Evolutionary conservation across 2,329 filamentous ascomycete species (phyloP).

Genomic region (Beauveria scarabaeidicola): DNA sequence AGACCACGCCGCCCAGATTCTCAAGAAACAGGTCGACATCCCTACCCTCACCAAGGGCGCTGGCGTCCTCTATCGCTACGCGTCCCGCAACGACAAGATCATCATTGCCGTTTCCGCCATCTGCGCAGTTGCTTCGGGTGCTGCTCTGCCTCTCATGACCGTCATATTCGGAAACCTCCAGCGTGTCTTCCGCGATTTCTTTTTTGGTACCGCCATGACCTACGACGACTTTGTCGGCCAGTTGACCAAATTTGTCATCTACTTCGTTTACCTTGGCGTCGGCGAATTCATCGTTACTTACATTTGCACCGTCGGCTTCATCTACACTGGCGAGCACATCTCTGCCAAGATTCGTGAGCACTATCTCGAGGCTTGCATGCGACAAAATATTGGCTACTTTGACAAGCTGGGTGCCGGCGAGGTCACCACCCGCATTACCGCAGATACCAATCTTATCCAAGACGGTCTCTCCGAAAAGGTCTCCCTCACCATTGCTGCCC

Average conservation of each 20-base stretch:
- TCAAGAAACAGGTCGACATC: slow-evolving; percentile 60
- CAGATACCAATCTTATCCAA: slow-evolving; percentile 88
- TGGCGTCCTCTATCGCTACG: slow-evolving; percentile 60
- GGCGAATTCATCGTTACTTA: slow-evolving; percentile 73
- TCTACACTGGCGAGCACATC: slow-evolving; percentile 76
- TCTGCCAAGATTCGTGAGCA: slow-evolving; percentile 70
- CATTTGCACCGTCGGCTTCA: slow-evolving; percentile 77
- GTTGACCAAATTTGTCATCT: slow-evolving; percentile 59
- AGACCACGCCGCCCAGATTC: slow-evolving; percentile 54
- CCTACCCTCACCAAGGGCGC: slow-evolving; percentile 57
- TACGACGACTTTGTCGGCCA: slow-evolving; percentile 50
- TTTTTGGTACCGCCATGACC: slow-evolving; percentile 35
- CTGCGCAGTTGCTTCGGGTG: slow-evolving; percentile 62
- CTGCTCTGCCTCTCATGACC: slow-evolving; percentile 72
- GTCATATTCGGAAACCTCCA: slow-evolving; percentile 72
- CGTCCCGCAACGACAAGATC: slow-evolving; percentile 53
- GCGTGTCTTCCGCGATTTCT: slow-evolving; percentile 59
- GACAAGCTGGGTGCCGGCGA: slow-evolving; percentile 90
- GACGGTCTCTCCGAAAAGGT: slow-evolving; percentile 91
- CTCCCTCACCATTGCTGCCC: slow-evolving; percentile 62
- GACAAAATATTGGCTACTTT: slow-evolving; percentile 86
- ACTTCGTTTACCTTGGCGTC: slow-evolving; percentile 79
- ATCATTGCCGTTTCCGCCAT: slow-evolving; percentile 55
- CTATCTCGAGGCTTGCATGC: slow-evolving; percentile 76
- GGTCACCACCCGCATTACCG: slow-evolving; percentile 88